Evolutionary conservation across 2,329 filamentous ascomycete genomes (phyloP), one percentile per base, ranked within the genome.

Genomic region (Aquanectria penicillioides): DNA sequence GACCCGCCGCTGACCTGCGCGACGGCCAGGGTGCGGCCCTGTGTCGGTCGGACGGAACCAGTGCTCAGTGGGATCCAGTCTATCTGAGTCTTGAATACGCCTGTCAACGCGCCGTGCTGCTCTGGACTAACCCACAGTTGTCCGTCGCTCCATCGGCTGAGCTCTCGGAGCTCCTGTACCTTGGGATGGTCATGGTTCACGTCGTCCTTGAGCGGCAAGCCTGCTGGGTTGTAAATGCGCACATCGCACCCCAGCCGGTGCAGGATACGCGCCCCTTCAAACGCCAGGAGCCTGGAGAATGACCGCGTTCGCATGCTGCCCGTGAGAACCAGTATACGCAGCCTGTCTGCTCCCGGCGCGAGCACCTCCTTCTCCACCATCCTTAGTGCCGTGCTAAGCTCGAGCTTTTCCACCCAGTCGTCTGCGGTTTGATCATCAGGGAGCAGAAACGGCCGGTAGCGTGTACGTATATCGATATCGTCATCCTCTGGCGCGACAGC

Each of bases 11-110:
- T 84, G 0, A 90, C 86, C 70, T 89, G 85, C 0, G 85, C 83
- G 18, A 90, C 79, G 1, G 83, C 83, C 1, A 90, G 76, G 0
- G 87, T 90, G 1, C 87, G 80, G 28, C 87, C 87, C 74, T 90
- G 87, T 0, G 88, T 90, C 0, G 86, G 88, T 0, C 87, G 83
- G 0, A 90, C 83, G 8, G 83, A 84, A 20, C 87, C 87, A 0
- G 83, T 83, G 2, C 78, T 81, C 0, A 90, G 76, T 0, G 87
- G 87, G 33, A 90, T 87, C 88, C 88, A 90, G 71, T 90, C 88
- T 43, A 90, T 89, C 63, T 90, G 87, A 63, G 88, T 88, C 63
- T 90, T 90, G 78, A 90, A 90, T 0, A 89, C 83, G 4, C 81
- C 86, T 0, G 87, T 89, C 79, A 89, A 64, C 62, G 86, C 89